Conservation (phyloP, 192 early-diverging fungal species). For the Coemansia umbellata region DNA sequence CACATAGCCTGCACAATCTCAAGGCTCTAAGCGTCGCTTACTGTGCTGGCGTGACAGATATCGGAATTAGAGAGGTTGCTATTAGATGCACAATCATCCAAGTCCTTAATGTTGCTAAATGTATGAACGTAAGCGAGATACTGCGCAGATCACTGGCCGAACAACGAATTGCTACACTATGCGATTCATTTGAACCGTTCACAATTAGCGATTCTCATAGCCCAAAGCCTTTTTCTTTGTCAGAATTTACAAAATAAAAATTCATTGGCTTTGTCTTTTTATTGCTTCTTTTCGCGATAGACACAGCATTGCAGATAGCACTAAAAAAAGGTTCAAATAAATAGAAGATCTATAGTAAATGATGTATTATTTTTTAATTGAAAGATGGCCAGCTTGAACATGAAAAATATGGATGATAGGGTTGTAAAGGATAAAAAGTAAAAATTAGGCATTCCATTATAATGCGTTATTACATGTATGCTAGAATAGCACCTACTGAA, state of each 20-base stretch:
- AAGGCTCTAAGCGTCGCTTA: constrained; percentile 51
- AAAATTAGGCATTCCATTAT: neutral
- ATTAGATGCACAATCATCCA: constrained; percentile 19
- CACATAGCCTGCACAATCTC: constrained; percentile 27
- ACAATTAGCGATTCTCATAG: constrained; percentile 15
- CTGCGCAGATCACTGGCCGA: constrained; percentile 10
- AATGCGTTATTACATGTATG: neutral
- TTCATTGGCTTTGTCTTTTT: neutral
- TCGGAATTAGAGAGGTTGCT: constrained; percentile 46
- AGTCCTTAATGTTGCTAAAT: constrained; percentile 52
- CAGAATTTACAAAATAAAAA: neutral
- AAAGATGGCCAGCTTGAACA: no score
- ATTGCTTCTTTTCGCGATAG: neutral
- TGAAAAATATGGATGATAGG: no score
- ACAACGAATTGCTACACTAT: constrained; percentile 6
- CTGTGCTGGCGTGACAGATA: constrained; percentile 51
- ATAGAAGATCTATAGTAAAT: constrained; percentile 7
- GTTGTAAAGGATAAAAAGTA: neutral
- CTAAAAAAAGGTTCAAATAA: no score
- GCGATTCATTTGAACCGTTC: constrained; percentile 33
- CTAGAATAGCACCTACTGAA: neutral
- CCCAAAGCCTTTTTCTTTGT: constrained; percentile 1
- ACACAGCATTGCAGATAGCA: neutral
- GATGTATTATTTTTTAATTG: neutral
- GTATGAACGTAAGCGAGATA: constrained; percentile 32